Percentiles rank a stretch among this genome's conserved stretches.
Evolutionary conservation across 179 eudicot species (phyloP).

Genomic region (Monotropa hypopitys): DNA sequence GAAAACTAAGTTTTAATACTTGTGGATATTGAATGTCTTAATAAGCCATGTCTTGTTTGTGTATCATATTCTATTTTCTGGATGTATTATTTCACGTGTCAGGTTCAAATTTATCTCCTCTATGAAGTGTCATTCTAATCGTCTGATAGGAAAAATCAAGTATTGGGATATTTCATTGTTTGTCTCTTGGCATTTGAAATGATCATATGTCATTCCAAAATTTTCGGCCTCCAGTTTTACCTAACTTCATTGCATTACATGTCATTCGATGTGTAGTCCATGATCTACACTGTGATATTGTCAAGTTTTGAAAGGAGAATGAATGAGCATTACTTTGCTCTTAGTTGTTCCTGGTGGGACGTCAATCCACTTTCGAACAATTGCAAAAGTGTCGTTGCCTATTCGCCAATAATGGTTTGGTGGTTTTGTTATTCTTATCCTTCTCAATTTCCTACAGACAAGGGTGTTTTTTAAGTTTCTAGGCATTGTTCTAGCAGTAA

Average conservation of each 20-base stretch:
- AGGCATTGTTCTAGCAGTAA: conserved; percentile 20
- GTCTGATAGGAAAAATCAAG: not conserved
- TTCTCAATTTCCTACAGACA: conserved; percentile 17
- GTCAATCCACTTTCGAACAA: conserved; percentile 11
- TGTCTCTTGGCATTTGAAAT: not conserved
- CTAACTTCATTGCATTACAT: not conserved
- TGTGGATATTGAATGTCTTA: not conserved
- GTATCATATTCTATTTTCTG: not conserved
- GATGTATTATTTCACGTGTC: not conserved
- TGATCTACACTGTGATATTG: not conserved
- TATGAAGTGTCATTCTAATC: not conserved
- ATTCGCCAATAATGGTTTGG: conserved; percentile 3
- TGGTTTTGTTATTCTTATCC: conserved; percentile 19
- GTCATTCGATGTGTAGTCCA: conserved; percentile 1
- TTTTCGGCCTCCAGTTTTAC: not conserved
- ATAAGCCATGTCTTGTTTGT: not conserved
- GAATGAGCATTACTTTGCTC: conserved; percentile 3
- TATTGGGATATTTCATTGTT: not conserved
- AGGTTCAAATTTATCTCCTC: not conserved
- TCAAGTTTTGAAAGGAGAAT: conserved; percentile 5
- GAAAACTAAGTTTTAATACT: not conserved
- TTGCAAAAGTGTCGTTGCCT: conserved; percentile 31
- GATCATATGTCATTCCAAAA: not conserved
- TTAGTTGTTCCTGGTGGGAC: conserved; percentile 9
- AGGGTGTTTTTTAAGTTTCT: conserved; percentile 24